phyloP scores from a whole-genome alignment of 2,329 filamentous ascomycete genomes.

The Phialophora chinensis region DNA sequence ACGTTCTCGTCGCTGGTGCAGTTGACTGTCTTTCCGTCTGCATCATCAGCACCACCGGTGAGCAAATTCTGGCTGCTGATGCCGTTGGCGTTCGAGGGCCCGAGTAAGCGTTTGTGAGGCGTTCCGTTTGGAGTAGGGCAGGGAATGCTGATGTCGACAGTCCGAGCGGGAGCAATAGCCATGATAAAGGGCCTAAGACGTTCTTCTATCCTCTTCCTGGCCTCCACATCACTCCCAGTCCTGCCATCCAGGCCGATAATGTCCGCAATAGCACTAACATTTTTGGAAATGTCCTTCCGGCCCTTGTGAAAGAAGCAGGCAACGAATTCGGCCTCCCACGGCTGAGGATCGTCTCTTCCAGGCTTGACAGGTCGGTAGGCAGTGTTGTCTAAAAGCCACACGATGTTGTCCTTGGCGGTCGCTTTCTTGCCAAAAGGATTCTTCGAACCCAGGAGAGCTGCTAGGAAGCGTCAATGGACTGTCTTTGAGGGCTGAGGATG shows the following conservation, averaged over 20 bases:
- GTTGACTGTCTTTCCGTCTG: slow-evolving; percentile 58
- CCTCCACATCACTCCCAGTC: slow-evolving; percentile 53
- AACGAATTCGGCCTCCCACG: slow-evolving; percentile 83
- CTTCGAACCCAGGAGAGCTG: slow-evolving; percentile 44
- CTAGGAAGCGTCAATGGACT: slow-evolving; percentile 11
- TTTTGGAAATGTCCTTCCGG: slow-evolving; percentile 68
- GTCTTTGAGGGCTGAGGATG: neutral
- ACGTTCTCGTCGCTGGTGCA: slow-evolving; percentile 48
- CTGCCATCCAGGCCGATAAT: slow-evolving; percentile 70
- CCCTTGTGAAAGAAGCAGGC: slow-evolving; percentile 79
- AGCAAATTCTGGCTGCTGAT: slow-evolving; percentile 69
- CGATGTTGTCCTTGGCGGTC: slow-evolving; percentile 68
- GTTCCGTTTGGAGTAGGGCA: slow-evolving; percentile 51
- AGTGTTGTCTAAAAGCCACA: slow-evolving; percentile 92
- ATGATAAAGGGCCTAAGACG: slow-evolving; percentile 72
- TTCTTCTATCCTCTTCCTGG: slow-evolving; percentile 68
- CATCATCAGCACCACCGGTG: slow-evolving; percentile 54
- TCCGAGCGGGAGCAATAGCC: slow-evolving; percentile 72
- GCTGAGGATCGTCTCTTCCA: slow-evolving; percentile 43
- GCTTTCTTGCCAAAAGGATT: slow-evolving; percentile 68
- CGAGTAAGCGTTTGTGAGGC: slow-evolving; percentile 60
- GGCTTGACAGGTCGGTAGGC: slow-evolving; percentile 65
- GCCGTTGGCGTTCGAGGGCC: slow-evolving; percentile 74
- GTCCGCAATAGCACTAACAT: slow-evolving; percentile 73
- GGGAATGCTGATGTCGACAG: slow-evolving; percentile 68